Percentiles rank a stretch among this genome's conserved stretches.
These are phyloP conservation scores for Fusarium xylarioides DNA, from an alignment of 2,329 filamentous ascomycete genomes.

Conservation along the genomic window DNA sequence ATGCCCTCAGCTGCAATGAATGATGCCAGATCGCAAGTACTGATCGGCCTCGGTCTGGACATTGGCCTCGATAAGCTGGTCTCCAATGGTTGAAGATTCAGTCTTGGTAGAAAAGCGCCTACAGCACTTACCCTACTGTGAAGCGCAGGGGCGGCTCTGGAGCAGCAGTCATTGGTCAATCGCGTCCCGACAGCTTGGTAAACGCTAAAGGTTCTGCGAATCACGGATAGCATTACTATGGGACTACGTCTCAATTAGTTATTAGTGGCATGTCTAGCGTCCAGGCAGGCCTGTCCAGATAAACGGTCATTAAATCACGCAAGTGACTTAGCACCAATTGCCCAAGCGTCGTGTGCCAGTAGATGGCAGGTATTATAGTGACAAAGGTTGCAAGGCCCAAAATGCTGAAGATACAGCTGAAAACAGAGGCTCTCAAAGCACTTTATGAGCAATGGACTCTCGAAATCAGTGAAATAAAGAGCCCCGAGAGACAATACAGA, in stretches of 20 bases:
- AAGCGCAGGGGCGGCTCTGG: too few species aligned
- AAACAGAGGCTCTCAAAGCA: fast-evolving
- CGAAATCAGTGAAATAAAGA: background rate
- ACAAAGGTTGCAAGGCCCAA: fast-evolving
- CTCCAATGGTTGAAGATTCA: background rate
- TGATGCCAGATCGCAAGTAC: fast-evolving
- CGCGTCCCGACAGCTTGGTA: background rate
- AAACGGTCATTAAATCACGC: background rate
- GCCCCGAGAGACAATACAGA: background rate
- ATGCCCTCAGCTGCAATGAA: background rate
- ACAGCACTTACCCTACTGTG: background rate
- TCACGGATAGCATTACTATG: fast-evolving
- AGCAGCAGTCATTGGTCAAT: background rate
- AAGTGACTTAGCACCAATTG: background rate
- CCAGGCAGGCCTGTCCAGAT: fast-evolving
- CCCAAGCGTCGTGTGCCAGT: fast-evolving
- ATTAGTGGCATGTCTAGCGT: background rate
- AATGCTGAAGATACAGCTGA: fast-evolving
- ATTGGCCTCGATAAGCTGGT: background rate
- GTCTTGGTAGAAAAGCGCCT: too few species aligned
- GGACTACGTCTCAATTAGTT: fast-evolving
- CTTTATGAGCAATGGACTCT: background rate
- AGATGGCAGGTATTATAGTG: fast-evolving
- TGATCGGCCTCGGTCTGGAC: background rate
- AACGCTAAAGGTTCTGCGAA: background rate